Base-by-base conservation (phyloP, 192 early-diverging fungal species). In the Geosiphon pyriformis region DNA sequence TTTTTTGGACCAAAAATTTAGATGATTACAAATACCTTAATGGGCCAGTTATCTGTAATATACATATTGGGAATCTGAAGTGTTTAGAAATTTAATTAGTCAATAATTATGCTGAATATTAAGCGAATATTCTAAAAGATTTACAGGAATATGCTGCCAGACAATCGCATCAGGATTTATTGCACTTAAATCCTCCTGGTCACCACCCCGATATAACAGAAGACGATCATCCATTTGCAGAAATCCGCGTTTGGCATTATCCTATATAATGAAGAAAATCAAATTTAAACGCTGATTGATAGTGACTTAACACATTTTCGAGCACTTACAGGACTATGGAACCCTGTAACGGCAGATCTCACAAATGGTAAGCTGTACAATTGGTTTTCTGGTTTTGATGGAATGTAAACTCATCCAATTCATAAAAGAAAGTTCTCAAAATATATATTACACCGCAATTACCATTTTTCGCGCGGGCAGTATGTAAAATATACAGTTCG, bases 41-140 rank as follows among this genome's bases (percentile, higher is more conserved):
- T 89, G 10, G 92, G 92, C 92, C 92, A 93, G 63, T 92, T 89
- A 46, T 83, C 80, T 11, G 85, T 80, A 35, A 93, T 78, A 64
- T 93, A 93, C 65, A 87, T 84, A 11, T 72, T 69, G 0, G 90
- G 90, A 46, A 88, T 79, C 78, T 89, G 73, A 48, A 31, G 15
- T 15, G 15, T 42, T 42, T 42, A 15, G 15, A 42, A 42, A 42
- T 42, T 18, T n/a, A 48, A 48, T 46, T 20, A 31, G 29, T 25
- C 54, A 0, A 29, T 32, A 15, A 29, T 56, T 56, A 56, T 56
- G 0, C 56, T 51, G 4, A 25, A 18, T 2, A 34, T 49, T 61
- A 42, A 10, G n/a, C n/a, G n/a, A n/a, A n/a, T n/a, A n/a, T n/a
- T n/a, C 11, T 0, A 0, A 31, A 2, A 17, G 6, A 32, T 55